Evolutionary conservation across 352 stramenopile species (phyloP), one percentile per base, ranked within the genome.

Genomic region (Thalassiosira mediterranea): DNA sequence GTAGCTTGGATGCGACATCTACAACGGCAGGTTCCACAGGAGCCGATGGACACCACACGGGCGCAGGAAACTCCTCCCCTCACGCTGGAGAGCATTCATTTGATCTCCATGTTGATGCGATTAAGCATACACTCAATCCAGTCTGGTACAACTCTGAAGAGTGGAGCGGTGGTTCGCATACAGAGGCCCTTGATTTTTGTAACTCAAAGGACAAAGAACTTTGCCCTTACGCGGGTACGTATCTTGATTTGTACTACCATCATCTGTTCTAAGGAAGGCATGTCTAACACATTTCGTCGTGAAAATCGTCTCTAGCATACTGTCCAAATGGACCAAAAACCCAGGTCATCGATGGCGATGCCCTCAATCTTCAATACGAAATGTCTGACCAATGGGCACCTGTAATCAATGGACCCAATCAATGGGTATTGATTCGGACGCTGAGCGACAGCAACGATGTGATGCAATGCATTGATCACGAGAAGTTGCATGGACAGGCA

Each of bases 121-220:
- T 49, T 28, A 77, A 17, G n/a, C n/a, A n/a, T 4, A 65, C 26
- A 19, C 40, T 72, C n/a, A 65, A 61, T 46, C 47, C 37, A 17
- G 52, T 28, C 23, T 54, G 44, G 31, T 61, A 47, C 29, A 37
- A 11, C 40, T 7, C 21, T 28, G 64, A 64, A 15, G 4, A 60
- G 60, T 51, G 52, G n/a, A 29, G 25, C 25, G 48, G 37, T 26
- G 56, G 57, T 8, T 47, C 44, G 23, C 29, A 77, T 26, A 32
- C 38, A 25, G 68, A 77, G 42, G 68, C 40, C n/a, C 29, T 66
- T 26, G 19, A 42, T 29, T 77, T 77, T 48, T 77, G 68, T 53
- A 34, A 77, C 32, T 28, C 47, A 7, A 42, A 66, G 61, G 60
- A 21, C 4, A 59, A 69, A 51, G 28, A 63, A 19, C 37, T 77